These are phyloP conservation scores for Diplodia intermedia DNA, from an alignment of 2,329 filamentous ascomycete species.

Conservation along the genomic window DNA sequence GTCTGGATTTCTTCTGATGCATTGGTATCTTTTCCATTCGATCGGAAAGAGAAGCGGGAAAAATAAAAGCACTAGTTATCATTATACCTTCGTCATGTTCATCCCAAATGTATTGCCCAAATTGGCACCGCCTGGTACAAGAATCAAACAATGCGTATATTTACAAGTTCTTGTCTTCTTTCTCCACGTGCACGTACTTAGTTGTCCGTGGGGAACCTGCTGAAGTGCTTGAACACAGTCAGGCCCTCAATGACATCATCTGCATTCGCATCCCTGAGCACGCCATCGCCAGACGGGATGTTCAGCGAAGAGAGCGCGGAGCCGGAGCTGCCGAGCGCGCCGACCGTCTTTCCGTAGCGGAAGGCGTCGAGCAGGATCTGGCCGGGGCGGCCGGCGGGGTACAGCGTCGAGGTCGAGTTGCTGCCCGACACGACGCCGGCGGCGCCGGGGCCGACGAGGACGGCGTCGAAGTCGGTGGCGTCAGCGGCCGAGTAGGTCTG, in stretches of 20 bases:
- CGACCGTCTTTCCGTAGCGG: slow-evolving; percentile 74
- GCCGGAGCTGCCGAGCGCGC: slow-evolving; percentile 60
- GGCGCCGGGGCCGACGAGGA: slow-evolving; percentile 66
- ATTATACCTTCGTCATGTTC: neutral
- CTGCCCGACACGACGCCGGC: slow-evolving; percentile 58
- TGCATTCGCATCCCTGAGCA: slow-evolving; percentile 47
- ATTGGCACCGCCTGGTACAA: neutral
- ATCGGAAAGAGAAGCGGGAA: neutral
- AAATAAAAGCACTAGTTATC: neutral
- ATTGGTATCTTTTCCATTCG: neutral
- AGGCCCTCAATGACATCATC: slow-evolving; percentile 59
- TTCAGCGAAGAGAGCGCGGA: slow-evolving; percentile 53
- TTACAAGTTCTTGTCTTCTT: slow-evolving; percentile 6
- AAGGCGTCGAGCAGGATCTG: slow-evolving; percentile 70
- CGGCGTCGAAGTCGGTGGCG: slow-evolving; percentile 66
- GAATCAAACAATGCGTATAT: slow-evolving; percentile 2
- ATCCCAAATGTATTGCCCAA: neutral
- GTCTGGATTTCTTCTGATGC: neutral
- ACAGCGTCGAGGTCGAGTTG: slow-evolving; percentile 56
- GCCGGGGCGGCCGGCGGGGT: slow-evolving; percentile 67
- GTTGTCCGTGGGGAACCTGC: slow-evolving; percentile 66
- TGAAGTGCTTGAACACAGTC: slow-evolving; percentile 69
- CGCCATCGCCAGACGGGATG: slow-evolving; percentile 48
- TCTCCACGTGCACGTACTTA: neutral
- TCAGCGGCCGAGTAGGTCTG: slow-evolving; percentile 71